Evolutionary conservation across 2,329 filamentous ascomycete species (phyloP).

Genomic region (Colletotrichum lindemuthianum): DNA sequence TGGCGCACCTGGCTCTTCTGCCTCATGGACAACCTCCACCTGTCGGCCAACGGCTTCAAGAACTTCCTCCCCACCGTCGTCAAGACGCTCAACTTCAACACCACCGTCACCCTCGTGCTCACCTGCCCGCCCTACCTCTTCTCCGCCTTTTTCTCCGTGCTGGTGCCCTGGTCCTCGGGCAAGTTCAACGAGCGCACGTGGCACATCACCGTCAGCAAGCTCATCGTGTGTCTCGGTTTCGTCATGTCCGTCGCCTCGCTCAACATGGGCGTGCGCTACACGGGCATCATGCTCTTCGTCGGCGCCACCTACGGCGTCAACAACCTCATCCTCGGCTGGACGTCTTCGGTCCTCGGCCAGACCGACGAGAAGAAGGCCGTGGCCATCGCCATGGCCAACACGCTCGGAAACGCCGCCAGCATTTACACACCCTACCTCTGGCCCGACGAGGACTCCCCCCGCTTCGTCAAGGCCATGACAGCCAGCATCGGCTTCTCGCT

Average conservation of each 20-base stretch:
- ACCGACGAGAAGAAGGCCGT: slow-evolving; percentile 59
- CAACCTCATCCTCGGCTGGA: slow-evolving; percentile 57
- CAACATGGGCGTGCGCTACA: slow-evolving; percentile 31
- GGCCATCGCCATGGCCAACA: slow-evolving; percentile 46
- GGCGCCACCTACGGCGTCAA: slow-evolving; percentile 49
- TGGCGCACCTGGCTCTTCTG: slow-evolving; percentile 60
- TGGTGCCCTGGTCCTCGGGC: slow-evolving; percentile 53
- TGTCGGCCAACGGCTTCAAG: slow-evolving; percentile 59
- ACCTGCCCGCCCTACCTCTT: slow-evolving; percentile 57
- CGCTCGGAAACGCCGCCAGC: slow-evolving; percentile 32
- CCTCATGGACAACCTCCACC: slow-evolving; percentile 61
- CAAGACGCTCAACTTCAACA: slow-evolving; percentile 52
- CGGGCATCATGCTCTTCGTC: slow-evolving; percentile 51
- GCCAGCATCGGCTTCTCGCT: slow-evolving; percentile 42
- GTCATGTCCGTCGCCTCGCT: slow-evolving; percentile 40
- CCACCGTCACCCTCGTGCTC: slow-evolving; percentile 57
- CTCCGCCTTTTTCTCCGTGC: slow-evolving; percentile 51
- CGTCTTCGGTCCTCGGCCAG: slow-evolving; percentile 51
- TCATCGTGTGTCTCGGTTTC: slow-evolving; percentile 48
- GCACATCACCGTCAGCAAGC: slow-evolving; percentile 57
- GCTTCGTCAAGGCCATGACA: slow-evolving; percentile 37
- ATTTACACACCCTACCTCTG: slow-evolving; percentile 39
- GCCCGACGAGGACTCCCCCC: slow-evolving; percentile 31
- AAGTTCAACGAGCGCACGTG: slow-evolving; percentile 58
- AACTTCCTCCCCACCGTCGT: slow-evolving; percentile 49